Evolutionary conservation across 2,329 filamentous ascomycete genomes (phyloP).

Genomic region (Triangularia setosa): DNA sequence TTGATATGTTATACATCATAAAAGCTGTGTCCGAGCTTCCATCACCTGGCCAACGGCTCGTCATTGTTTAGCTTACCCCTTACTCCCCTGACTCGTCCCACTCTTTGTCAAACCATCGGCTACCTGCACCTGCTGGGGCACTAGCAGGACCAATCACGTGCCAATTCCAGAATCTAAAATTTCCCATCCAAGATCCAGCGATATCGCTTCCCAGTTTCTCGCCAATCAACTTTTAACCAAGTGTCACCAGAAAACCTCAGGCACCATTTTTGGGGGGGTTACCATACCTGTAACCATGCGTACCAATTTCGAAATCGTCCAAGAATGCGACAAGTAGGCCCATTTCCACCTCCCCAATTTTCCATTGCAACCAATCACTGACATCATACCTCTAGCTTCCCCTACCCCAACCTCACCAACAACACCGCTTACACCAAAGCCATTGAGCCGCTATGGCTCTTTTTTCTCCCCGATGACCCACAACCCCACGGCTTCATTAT

Average conservation of each 20-base stretch:
- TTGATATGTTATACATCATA: too few species aligned
- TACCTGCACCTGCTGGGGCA: neutral
- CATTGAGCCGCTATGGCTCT: neutral
- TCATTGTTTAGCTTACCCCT: neutral
- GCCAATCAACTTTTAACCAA: neutral
- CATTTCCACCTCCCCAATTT: neutral
- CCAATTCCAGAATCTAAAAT: neutral
- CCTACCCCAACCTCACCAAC: neutral
- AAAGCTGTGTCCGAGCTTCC: neutral
- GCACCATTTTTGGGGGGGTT: neutral
- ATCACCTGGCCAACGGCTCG: neutral
- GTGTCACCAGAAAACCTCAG: neutral
- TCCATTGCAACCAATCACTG: neutral
- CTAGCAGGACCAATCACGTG: neutral
- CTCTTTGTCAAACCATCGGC: neutral
- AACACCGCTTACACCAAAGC: neutral
- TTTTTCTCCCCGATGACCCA: neutral
- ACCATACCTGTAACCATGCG: neutral
- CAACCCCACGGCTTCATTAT: neutral
- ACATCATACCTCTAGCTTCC: neutral
- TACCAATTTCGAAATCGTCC: neutral
- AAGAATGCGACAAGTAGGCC: neutral
- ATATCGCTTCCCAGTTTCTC: neutral
- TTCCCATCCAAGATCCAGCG: neutral
- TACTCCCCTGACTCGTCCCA: neutral